These are phyloP conservation scores for Mesembryanthemum crystallinum DNA, from an alignment of 148 eudicot genomes.

Conservation along the genomic window DNA sequence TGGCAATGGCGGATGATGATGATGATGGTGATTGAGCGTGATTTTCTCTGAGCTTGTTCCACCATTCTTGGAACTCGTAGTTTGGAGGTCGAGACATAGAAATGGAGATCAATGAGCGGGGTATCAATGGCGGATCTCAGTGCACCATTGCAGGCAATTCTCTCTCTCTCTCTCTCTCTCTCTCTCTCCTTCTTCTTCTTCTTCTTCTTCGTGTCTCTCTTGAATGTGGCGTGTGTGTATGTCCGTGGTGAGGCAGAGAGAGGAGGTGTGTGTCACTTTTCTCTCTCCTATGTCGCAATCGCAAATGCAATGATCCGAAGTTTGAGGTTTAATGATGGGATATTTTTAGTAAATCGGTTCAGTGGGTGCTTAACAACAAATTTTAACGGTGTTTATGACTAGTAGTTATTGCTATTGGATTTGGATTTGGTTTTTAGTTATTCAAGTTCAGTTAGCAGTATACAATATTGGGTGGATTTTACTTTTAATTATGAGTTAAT, in stretches of 20 bases:
- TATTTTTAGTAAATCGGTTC: neutral
- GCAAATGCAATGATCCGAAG: constrained; percentile 5
- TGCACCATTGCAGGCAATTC: neutral
- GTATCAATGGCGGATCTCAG: constrained; percentile 11
- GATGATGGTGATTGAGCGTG: constrained; percentile 12
- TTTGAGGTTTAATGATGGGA: neutral
- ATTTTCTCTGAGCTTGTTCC: constrained; percentile 55
- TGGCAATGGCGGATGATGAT: neutral
- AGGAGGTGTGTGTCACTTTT: neutral
- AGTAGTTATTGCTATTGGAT: no score
- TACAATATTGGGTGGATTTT: no score
- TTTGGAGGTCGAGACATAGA: constrained; percentile 69
- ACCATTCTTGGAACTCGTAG: constrained; percentile 75
- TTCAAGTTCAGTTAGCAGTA: no score
- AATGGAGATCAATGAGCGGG: neutral
- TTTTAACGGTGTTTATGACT: constrained; percentile 5
- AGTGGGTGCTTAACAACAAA: neutral
- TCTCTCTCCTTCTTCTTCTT: neutral
- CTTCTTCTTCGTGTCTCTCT: neutral
- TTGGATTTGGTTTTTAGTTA: no score
- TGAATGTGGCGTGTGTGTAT: neutral
- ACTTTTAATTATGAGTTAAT: no score
- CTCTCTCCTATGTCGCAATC: neutral
- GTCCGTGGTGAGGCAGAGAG: neutral
- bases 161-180: neutral